Percentiles rank a stretch among this genome's conserved stretches.
phyloP scores from a whole-genome alignment of 352 stramenopile species.

The Thraustochytrium striatum region DNA sequence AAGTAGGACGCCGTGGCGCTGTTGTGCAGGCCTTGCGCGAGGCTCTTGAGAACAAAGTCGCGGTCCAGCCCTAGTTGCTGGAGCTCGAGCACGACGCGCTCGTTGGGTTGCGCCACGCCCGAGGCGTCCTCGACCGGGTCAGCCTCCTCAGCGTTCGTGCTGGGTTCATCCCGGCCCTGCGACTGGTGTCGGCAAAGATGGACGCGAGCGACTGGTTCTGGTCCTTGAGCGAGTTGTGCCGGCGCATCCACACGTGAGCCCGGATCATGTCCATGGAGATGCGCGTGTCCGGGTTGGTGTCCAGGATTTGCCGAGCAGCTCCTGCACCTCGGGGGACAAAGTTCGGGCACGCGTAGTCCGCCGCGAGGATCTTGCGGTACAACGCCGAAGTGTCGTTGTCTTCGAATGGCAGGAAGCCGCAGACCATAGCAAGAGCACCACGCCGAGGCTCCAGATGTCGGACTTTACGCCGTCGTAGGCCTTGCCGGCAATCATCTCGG shows the following conservation, averaged over 20 bases:
- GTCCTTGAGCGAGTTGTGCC: not conserved
- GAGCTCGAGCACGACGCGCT: constrained; percentile 63
- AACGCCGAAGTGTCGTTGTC: constrained; percentile 80
- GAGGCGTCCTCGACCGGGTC: constrained; percentile 3
- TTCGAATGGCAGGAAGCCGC: constrained; percentile 82
- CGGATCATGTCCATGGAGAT: constrained; percentile 69
- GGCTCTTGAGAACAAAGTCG: constrained; percentile 55
- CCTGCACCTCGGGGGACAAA: constrained; percentile 66
- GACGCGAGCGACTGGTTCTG: not conserved
- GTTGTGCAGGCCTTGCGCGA: constrained; percentile 66
- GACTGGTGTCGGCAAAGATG: not conserved
- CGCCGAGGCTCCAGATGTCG: constrained; percentile 83
- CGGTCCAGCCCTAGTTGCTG: constrained; percentile 60
- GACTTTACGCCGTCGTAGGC: constrained; percentile 71
- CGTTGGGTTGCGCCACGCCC: constrained; percentile 53
- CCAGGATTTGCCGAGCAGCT: constrained; percentile 75
- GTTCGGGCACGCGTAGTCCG: constrained; percentile 74
- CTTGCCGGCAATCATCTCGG: constrained; percentile 83
- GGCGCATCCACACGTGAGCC: constrained; percentile 69
- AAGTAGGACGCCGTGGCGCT: constrained; percentile 69
- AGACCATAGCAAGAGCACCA: constrained; percentile 85
- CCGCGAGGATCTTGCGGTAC: constrained; percentile 85
- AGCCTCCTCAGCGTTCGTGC: not conserved
- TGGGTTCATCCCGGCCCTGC: constrained; percentile 2
- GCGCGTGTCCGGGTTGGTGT: constrained; percentile 72